Evolutionary conservation across 352 stramenopile genomes (phyloP).

Genomic region (Phytophthora sp.): DNA sequence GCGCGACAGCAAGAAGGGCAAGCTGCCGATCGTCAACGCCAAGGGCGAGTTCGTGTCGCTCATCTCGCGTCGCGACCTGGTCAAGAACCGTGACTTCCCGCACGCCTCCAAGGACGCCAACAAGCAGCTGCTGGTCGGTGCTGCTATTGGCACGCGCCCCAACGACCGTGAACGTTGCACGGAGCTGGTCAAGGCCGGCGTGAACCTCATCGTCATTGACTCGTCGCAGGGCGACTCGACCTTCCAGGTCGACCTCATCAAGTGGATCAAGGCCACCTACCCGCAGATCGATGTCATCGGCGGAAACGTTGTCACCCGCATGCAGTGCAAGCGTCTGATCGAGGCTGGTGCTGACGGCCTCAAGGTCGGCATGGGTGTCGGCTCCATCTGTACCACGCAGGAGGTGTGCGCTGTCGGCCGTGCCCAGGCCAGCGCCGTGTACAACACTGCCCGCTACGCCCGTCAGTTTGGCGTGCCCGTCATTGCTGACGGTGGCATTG

Average conservation of each 20-base stretch:
- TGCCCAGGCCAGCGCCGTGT: constrained; percentile 98
- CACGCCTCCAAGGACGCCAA: constrained; percentile 97
- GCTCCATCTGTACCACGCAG: constrained; percentile 99
- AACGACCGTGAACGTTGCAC: constrained; percentile 95
- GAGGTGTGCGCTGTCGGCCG: constrained; percentile 98
- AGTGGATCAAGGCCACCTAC: constrained; percentile 97
- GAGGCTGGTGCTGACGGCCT: constrained; percentile 98
- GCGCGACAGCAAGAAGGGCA: constrained; percentile 99
- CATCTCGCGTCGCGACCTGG: constrained; percentile 97
- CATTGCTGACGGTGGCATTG: constrained; percentile 99
- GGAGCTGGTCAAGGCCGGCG: constrained; percentile 93
- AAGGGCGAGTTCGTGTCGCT: constrained; percentile 98
- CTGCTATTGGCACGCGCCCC: constrained; percentile 98
- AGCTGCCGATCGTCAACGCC: constrained; percentile 99
- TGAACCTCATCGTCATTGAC: constrained; percentile 99
- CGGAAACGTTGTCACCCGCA: constrained; percentile 99
- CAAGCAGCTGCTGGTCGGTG: constrained; percentile 98
- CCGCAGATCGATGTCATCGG: constrained; percentile 98
- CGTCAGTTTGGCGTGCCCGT: constrained; percentile 97
- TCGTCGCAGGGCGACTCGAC: constrained; percentile 99
- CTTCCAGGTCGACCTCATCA: constrained; percentile 90
- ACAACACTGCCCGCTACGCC: constrained; percentile 97
- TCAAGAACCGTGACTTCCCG: constrained; percentile 98
- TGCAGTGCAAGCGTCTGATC: constrained; percentile 99
- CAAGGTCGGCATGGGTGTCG: constrained; percentile 99